phyloP scores from a whole-genome alignment of 805 yeast species.

The Priceomyces haplophilus region DNA sequence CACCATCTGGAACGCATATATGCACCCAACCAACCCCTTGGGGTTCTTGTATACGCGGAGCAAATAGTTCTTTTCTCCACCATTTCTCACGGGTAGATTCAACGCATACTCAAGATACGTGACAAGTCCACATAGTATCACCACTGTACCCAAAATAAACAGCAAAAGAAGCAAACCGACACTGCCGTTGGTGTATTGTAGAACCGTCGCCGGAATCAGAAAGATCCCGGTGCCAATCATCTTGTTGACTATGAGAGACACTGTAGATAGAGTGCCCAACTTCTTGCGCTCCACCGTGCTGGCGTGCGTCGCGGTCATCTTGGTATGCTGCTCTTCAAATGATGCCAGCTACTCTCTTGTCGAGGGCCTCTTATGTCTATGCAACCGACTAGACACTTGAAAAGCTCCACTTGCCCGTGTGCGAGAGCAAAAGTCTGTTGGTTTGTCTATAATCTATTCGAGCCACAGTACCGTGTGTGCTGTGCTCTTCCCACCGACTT shows the following conservation, averaged over 20 bases:
- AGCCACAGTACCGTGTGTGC: too few species aligned
- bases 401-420: too few species aligned
- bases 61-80: slow-evolving; percentile 42
- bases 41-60: slow-evolving; percentile 33
- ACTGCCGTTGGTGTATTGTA: slow-evolving; percentile 37
- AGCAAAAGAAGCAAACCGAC: slow-evolving; percentile 31
- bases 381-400: too few species aligned
- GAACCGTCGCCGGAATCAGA: slow-evolving; percentile 39
- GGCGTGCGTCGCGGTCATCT: background rate
- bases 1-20: slow-evolving; percentile 52
- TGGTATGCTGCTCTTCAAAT: slow-evolving; percentile 1
- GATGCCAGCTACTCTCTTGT: too few species aligned
- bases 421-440: too few species aligned
- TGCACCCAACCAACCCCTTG: slow-evolving; percentile 34
- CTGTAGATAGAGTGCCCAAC: slow-evolving; percentile 25
- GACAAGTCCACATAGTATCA: slow-evolving; percentile 37
- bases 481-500: too few species aligned
- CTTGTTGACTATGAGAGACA: slow-evolving; percentile 41
- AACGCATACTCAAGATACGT: slow-evolving; percentile 40
- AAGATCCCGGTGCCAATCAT: slow-evolving; percentile 45
- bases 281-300: slow-evolving; percentile 10
- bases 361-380: too few species aligned
- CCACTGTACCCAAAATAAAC: slow-evolving; percentile 36
- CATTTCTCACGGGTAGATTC: slow-evolving; percentile 39
- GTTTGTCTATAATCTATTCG: too few species aligned